phyloP scores from a whole-genome alignment of 2,329 filamentous ascomycete genomes.

The Capronia coronata region DNA sequence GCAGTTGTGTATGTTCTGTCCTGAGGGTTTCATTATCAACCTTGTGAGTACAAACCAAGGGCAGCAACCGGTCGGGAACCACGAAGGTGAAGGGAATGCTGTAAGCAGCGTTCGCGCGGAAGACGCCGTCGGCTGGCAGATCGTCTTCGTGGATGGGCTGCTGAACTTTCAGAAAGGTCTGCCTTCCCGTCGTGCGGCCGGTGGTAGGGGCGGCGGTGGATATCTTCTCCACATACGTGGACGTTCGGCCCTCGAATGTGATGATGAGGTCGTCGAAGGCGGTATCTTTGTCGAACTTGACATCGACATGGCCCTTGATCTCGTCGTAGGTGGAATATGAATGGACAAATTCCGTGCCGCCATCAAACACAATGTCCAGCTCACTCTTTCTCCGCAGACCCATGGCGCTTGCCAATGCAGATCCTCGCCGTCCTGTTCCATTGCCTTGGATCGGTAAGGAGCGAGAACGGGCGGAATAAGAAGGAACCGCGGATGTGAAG shows the following conservation, averaged over 20 bases:
- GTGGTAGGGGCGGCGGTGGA: slow-evolving; percentile 47
- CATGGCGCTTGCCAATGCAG: slow-evolving; percentile 22
- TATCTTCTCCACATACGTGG: slow-evolving; percentile 47
- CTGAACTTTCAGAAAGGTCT: slow-evolving; percentile 56
- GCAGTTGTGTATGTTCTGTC: slow-evolving; percentile 52
- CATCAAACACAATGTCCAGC: slow-evolving; percentile 29
- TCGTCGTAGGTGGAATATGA: slow-evolving; percentile 33
- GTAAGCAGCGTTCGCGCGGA: slow-evolving; percentile 52
- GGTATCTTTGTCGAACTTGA: slow-evolving; percentile 31
- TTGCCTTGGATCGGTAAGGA: slow-evolving; percentile 12
- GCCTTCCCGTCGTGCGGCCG: slow-evolving; percentile 50
- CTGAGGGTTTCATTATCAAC: slow-evolving; percentile 47
- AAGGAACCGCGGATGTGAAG: slow-evolving; percentile 11
- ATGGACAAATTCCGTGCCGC: slow-evolving; percentile 22
- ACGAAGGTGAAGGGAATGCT: slow-evolving; percentile 59
- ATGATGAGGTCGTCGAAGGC: slow-evolving; percentile 31
- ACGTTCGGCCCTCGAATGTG: slow-evolving; percentile 30
- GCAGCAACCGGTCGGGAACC: slow-evolving; percentile 55
- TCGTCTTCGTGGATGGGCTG: slow-evolving; percentile 51
- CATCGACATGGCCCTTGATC: slow-evolving; percentile 30
- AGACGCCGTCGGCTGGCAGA: slow-evolving; percentile 51
- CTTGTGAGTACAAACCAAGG: slow-evolving; percentile 52
- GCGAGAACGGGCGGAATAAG: slow-evolving; percentile 17
- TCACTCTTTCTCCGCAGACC: slow-evolving; percentile 24
- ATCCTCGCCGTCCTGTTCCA: slow-evolving; percentile 18